Base-by-base conservation (phyloP, 2,329 filamentous ascomycete genomes). In the Pseudogymnoascus sp. region DNA sequence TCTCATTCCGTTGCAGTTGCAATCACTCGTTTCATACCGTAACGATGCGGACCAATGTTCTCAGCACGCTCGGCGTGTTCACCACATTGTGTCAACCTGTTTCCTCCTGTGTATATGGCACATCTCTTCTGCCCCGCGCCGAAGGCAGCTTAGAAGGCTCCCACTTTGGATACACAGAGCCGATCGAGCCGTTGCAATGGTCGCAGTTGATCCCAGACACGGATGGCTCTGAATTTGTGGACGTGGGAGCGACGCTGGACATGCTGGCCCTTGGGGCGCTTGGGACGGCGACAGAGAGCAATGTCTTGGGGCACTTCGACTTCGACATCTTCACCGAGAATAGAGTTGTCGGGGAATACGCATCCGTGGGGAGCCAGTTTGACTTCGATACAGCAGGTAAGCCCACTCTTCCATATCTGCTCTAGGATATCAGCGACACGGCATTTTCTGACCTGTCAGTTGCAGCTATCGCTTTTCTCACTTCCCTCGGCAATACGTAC, bases 41-140 rank as follows among this genome's bases (percentile, higher is more conserved):
- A 31, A 56, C 25, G 25, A 31, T 56, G 46, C 18, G 16, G 46
- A 1, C n/a, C 25, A 56, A 56, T 56, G 25, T 56, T 31, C 46
- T 56, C 25, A 56, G 46, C 46, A 56, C 46, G 25, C 46, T 56
- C 46, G 46, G 46, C 25, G 25, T 56, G 46, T 56, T 56, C 25
- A 56, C 46, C n/a, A 56, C 46, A 16, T 56, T 56, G 1, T 56
- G 46, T 34, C 46, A 56, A 56, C 46, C 46, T 3, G 46, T 56
- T 16, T 56, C 46, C 25, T 18, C 46, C 4, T 34, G 25, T 56
- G 25, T 56, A 16, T 56, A 56, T 34, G 46, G 46, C 46, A 18
- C 46, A 3, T 56, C 46, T 56, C 25, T 56, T 18, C 9, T 18
- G n/a, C 46, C 25, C 25, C 9, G 8, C 25, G 46, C n/a, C 5